These are phyloP conservation scores for Suillus tomentosus DNA, from an alignment of 768 basidiomycete species.

Conservation along the genomic window DNA sequence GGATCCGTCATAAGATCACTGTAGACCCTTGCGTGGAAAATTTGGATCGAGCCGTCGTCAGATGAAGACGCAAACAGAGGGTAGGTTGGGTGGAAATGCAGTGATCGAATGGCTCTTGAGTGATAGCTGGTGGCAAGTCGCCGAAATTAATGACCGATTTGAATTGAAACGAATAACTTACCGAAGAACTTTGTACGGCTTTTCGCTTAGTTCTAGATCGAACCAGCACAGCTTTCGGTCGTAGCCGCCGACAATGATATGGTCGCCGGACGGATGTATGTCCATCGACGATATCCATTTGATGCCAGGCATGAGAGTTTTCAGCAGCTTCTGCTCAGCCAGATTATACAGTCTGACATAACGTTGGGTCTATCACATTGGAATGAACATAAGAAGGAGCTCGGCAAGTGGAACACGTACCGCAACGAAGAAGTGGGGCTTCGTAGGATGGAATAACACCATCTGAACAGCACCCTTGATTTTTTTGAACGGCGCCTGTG, in stretches of 20 bases:
- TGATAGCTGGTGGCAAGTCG: slow-evolving; percentile 68
- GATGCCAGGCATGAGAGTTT: slow-evolving; percentile 93
- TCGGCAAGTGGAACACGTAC: slow-evolving; percentile 48
- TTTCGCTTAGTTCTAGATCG: slow-evolving; percentile 93
- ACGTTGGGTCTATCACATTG: slow-evolving; percentile 77
- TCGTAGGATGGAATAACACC: slow-evolving; percentile 92
- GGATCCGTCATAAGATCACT: slow-evolving; percentile 97
- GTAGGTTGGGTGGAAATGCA: slow-evolving; percentile 92
- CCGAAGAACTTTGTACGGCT: slow-evolving; percentile 96
- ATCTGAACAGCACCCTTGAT: slow-evolving; percentile 88
- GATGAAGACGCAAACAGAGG: slow-evolving; percentile 96
- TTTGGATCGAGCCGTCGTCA: slow-evolving; percentile 95
- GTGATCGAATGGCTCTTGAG: slow-evolving; percentile 86
- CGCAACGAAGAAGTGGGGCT: slow-evolving; percentile 97
- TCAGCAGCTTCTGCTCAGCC: slow-evolving; percentile 88
- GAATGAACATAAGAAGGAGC: slow-evolving; percentile 18
- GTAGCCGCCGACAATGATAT: slow-evolving; percentile 96
- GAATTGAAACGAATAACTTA: slow-evolving; percentile 30
- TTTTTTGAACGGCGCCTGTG: slow-evolving; percentile 97
- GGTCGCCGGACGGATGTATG: slow-evolving; percentile 93
- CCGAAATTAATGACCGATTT: slow-evolving; percentile 17
- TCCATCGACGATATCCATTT: slow-evolving; percentile 98
- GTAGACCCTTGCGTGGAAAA: slow-evolving; percentile 96
- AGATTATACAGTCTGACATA: slow-evolving; percentile 96
- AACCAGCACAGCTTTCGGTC: slow-evolving; percentile 99